Evolutionary conservation across 106 monocot species (phyloP).

Genomic region (Cymbidium sinense): DNA sequence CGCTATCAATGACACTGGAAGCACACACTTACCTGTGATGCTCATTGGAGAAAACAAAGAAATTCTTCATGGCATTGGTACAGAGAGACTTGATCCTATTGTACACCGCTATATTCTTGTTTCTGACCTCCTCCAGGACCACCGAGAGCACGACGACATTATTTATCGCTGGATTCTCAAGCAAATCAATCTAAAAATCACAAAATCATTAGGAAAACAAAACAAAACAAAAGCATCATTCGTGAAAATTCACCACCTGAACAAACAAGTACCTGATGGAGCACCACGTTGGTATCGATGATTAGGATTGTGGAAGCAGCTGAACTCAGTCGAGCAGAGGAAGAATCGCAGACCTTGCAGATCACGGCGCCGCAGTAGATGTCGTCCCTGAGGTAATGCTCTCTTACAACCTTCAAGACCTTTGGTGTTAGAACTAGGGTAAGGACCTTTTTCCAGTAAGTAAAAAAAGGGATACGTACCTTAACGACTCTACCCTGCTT

Average conservation of each 20-base stretch:
- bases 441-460: not conserved
- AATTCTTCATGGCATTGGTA: slow-evolving; percentile 42
- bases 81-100: slow-evolving; percentile 79
- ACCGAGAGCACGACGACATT: slow-evolving; percentile 78
- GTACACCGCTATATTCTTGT: slow-evolving; percentile 74
- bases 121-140: slow-evolving; percentile 87
- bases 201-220: too few species aligned
- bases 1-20: not conserved
- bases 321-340: slow-evolving; percentile 50
- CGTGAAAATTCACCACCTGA: not conserved
- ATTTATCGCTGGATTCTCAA: slow-evolving; percentile 84
- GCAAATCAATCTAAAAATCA: slow-evolving; percentile 85
- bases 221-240: not conserved
- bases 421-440: slow-evolving; percentile 5
- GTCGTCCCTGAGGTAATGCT: slow-evolving; percentile 93
- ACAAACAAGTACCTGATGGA: slow-evolving; percentile 60
- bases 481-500: slow-evolving; percentile 58
- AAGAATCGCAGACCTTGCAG: slow-evolving; percentile 55
- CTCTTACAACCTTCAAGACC: slow-evolving; percentile 61
- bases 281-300: slow-evolving; percentile 97
- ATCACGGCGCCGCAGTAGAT: slow-evolving; percentile 72
- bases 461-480: slow-evolving; percentile 21
- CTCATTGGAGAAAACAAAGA: slow-evolving; percentile 92
- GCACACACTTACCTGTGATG: slow-evolving; percentile 47
- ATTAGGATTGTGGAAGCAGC: slow-evolving; percentile 59